Evolutionary conservation across 1,139 yeast genomes (phyloP).

Genomic region (Scheffersomyces stambukii): DNA sequence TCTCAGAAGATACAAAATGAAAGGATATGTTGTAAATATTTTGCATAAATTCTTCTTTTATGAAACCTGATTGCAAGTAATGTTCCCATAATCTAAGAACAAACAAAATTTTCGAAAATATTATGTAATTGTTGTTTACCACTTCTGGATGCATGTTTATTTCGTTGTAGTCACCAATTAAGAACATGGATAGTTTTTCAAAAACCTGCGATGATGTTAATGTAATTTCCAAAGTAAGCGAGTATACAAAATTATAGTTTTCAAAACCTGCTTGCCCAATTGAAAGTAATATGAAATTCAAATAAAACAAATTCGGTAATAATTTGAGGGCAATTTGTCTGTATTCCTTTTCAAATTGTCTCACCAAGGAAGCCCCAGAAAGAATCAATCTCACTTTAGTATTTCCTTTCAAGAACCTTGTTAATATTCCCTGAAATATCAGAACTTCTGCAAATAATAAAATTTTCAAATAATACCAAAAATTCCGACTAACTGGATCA

Average conservation of each 20-base stretch:
- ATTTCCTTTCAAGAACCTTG: constrained; percentile 26
- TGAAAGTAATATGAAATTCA: constrained; percentile 52
- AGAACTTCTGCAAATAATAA: constrained; percentile 49
- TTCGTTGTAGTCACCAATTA: constrained; percentile 39
- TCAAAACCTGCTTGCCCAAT: constrained; percentile 74
- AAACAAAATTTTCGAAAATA: constrained; percentile 50
- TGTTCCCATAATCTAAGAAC: constrained; percentile 59
- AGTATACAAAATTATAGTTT: constrained; percentile 61
- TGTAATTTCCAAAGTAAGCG: constrained; percentile 45
- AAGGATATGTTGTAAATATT: constrained; percentile 42
- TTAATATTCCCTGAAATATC: constrained; percentile 53
- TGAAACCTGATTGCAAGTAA: constrained; percentile 34
- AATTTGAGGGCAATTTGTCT: constrained; percentile 31
- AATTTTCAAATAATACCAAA: constrained; percentile 39
- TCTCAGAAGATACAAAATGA: constrained; percentile 33
- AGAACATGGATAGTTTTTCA: constrained; percentile 33
- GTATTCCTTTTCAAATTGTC: constrained; percentile 22
- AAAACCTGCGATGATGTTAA: constrained; percentile 20
- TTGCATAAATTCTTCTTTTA: constrained; percentile 22
- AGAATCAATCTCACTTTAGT: no score
- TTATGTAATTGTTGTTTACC: constrained; percentile 29
- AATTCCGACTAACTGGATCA: constrained; percentile 18
- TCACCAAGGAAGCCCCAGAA: no score
- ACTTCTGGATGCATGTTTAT: constrained; percentile 34
- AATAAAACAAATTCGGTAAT: constrained; percentile 44